These are phyloP conservation scores for Babjeviella inositovora DNA, from an alignment of 805 yeast genomes.

Conservation along the genomic window DNA sequence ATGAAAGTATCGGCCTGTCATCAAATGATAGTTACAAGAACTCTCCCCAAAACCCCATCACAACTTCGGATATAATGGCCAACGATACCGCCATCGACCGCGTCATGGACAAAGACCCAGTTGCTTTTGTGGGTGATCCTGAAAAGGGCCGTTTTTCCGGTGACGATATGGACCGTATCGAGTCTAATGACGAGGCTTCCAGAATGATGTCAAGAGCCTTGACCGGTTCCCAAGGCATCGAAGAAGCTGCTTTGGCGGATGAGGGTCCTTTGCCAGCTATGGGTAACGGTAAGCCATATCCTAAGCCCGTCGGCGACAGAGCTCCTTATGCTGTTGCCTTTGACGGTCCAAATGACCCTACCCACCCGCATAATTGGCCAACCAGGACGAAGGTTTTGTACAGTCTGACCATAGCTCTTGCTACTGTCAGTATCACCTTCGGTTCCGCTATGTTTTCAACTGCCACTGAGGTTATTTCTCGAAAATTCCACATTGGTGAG, in stretches of 20 bases:
- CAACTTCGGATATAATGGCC: too few species aligned
- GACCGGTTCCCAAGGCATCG: not conserved
- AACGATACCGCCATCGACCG: not conserved
- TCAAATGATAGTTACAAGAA: too few species aligned
- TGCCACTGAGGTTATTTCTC: slow-evolving; percentile 30
- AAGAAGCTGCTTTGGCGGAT: not conserved
- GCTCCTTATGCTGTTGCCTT: slow-evolving; percentile 49
- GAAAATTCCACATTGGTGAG: slow-evolving; percentile 37
- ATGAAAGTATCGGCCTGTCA: too few species aligned
- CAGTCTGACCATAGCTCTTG: slow-evolving; percentile 7
- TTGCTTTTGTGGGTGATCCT: too few species aligned
- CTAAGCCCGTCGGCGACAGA: slow-evolving; percentile 40
- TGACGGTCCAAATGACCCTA: slow-evolving; percentile 69
- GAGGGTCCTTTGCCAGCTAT: slow-evolving; percentile 24
- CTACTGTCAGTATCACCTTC: slow-evolving; percentile 24
- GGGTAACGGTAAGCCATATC: slow-evolving; percentile 55
- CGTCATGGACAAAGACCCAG: slow-evolving; percentile 1
- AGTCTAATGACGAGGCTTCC: too few species aligned
- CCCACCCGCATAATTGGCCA: slow-evolving; percentile 72
- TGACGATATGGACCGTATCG: slow-evolving; percentile 1
- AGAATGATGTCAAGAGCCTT: not conserved
- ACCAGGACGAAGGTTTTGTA: slow-evolving; percentile 19
- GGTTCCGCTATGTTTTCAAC: slow-evolving; percentile 78
- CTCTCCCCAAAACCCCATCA: too few species aligned
- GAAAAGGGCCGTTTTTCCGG: slow-evolving; percentile 1